Base-by-base conservation (phyloP, 257 asterid genomes). In the Capsicum chinense region DNA sequence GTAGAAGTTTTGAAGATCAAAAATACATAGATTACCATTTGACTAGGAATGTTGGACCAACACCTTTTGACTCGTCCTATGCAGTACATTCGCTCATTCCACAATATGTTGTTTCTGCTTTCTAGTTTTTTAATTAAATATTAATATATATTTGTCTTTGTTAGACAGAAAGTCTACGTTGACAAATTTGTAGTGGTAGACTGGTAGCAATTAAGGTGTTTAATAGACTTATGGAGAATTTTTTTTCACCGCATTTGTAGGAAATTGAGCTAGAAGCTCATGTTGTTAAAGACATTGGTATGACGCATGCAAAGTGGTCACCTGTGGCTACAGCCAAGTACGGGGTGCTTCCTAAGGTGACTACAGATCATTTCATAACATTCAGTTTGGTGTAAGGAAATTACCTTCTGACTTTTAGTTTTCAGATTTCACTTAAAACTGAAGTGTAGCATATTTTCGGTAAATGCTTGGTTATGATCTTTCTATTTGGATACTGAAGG, bases 301-400 rank as follows among this genome's bases (percentile, higher is more conserved):
- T 92, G 91, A 93, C 95, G 4, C 99, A 97, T 83, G 99, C 98
- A 57, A 97, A 97, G 88, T 97, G 99, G 99, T 97, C 99, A 33
- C 98, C 98, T 59, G 97, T 97, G 83, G 99, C 98, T 84, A 97
- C 98, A 78, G 94, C 99, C 70, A 93, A 98, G 98, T 95, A 95
- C 88, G 93, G 98, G 89, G 92, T 97, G 98, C 98, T 93, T 57
- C 99, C 99, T 6, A 98, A 97, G 99, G 98, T 97, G 86, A 74
- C 19, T 67, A 54, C 70, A 39, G 73, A 52, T 10, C 42, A 11
- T 83, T 26, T 35, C 68, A 44, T 47, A n/a, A 33, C 33, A 54
- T 83, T 35, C 17, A 26, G 17, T 81, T 62, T 54, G n/a, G 50
- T 54, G 5, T 26, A 54, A 26, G 26, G 50, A 44, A 47, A 39